phyloP scores from a whole-genome alignment of 163 green algal genomes.

The Scenedesmus sp. region DNA sequence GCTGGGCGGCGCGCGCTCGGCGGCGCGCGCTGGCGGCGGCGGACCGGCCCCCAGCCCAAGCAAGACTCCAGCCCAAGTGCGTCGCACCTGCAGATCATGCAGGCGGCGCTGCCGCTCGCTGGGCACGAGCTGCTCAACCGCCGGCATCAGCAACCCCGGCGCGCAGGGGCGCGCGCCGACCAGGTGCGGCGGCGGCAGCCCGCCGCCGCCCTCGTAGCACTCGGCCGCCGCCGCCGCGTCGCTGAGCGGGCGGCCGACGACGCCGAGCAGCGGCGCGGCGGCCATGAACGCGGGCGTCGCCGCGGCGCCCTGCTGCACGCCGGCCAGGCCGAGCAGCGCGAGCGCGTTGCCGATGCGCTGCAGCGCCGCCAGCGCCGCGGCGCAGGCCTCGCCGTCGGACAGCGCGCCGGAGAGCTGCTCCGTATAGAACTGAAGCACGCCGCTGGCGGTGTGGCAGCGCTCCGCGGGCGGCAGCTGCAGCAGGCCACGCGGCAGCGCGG shows the following conservation, averaged over 20 bases:
- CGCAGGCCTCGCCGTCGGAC: neutral
- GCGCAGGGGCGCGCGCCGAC: neutral
- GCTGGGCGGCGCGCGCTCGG: too few relatives aligned
- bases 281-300: conserved; percentile 37
- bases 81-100: conserved; percentile 29
- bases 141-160: conserved; percentile 29
- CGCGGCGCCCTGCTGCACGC: conserved; percentile 19
- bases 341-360: conserved; percentile 44
- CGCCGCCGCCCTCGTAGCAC: conserved; percentile 15
- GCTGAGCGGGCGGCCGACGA: conserved; percentile 8
- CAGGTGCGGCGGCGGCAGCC: neutral
- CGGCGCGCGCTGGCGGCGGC: too few relatives aligned
- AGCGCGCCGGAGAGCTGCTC: conserved; percentile 17
- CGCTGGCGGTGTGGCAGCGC: conserved; percentile 8
- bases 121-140: conserved; percentile 17
- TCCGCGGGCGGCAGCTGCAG: conserved; percentile 32
- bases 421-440: conserved; percentile 25
- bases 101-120: neutral
- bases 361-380: conserved; percentile 12
- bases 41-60: neutral
- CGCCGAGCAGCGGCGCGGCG: conserved; percentile 27
- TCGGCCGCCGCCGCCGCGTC: conserved; percentile 36
- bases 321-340: conserved; percentile 25
- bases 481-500: conserved; percentile 12
- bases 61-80: neutral